phyloP scores from a whole-genome alignment of 1,139 yeast genomes.

The Saccharomyces hybrid region DNA sequence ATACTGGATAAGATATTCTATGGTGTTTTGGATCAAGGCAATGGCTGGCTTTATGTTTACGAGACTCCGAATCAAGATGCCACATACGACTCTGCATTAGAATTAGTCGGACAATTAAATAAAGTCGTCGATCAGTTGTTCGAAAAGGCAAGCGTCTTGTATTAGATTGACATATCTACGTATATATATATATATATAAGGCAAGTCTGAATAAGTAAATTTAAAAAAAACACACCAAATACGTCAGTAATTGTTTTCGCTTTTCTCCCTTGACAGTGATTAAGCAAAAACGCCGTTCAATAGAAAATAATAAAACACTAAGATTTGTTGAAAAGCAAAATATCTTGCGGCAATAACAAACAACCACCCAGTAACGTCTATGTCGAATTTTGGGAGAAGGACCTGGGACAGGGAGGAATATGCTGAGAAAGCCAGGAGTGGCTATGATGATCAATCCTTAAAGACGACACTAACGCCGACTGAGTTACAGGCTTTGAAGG shows the following conservation, averaged over 20 bases:
- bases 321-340: no score
- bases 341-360: no score
- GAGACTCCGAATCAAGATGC: conserved; percentile 87
- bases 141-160: conserved; percentile 82
- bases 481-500: conserved; percentile 18
- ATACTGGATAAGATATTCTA: conserved; percentile 82
- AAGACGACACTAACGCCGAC: conserved; percentile 10
- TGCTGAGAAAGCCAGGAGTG: conserved; percentile 39
- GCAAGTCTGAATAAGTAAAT: background rate
- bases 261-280: background rate
- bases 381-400: conserved; percentile 47
- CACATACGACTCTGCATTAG: conserved; percentile 81
- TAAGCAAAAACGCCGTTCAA: background rate
- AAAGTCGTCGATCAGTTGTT: conserved; percentile 84
- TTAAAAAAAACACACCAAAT: background rate
- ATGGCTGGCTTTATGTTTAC: conserved; percentile 91
- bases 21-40: conserved; percentile 97
- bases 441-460: conserved; percentile 7
- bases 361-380: conserved; percentile 1
- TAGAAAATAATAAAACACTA: background rate
- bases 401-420: conserved; percentile 67
- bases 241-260: background rate
- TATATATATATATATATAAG: background rate
- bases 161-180: conserved; percentile 30
- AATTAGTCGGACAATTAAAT: conserved; percentile 79